Evolutionary conservation across 306 rosid species (phyloP).

Genomic region (Amphicarpaea edgeworthii): DNA sequence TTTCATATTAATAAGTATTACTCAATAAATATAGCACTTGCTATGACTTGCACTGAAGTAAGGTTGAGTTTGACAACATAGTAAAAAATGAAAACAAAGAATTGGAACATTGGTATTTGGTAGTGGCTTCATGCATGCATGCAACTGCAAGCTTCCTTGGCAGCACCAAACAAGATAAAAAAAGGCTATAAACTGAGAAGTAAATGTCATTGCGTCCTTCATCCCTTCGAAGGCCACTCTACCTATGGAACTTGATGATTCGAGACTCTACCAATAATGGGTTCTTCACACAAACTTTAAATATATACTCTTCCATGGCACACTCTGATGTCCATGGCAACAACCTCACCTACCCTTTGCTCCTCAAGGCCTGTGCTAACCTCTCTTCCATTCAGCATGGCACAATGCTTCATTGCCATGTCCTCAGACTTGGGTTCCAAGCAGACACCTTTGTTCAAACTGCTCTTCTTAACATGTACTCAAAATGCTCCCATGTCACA

Average conservation of each 20-base stretch:
- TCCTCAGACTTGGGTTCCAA: constrained; percentile 53
- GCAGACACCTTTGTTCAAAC: constrained; percentile 58
- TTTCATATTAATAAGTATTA: too few relatives aligned
- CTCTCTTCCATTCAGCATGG: constrained; percentile 55
- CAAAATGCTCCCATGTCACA: constrained; percentile 48
- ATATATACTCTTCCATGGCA: constrained; percentile 55
- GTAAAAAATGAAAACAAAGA: not conserved
- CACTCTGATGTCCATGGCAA: constrained; percentile 58
- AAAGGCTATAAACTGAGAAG: constrained; percentile 10
- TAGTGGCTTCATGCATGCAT: not conserved
- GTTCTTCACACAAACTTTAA: constrained; percentile 47
- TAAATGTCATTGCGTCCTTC: constrained; percentile 48
- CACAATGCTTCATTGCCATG: constrained; percentile 54
- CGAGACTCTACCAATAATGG: constrained; percentile 56
- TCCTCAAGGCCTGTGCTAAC: constrained; percentile 62
- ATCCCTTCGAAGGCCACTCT: constrained; percentile 50
- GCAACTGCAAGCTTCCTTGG: not conserved
- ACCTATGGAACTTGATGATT: constrained; percentile 66
- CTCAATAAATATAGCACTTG: too few relatives aligned
- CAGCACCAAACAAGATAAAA: not conserved
- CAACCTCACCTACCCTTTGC: constrained; percentile 58
- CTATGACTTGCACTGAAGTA: not conserved
- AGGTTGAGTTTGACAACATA: not conserved
- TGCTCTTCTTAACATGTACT: constrained; percentile 56
- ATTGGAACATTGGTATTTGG: not conserved